These are phyloP conservation scores for Arthromyces matolae DNA, from an alignment of 768 basidiomycete genomes.

Conservation along the genomic window DNA sequence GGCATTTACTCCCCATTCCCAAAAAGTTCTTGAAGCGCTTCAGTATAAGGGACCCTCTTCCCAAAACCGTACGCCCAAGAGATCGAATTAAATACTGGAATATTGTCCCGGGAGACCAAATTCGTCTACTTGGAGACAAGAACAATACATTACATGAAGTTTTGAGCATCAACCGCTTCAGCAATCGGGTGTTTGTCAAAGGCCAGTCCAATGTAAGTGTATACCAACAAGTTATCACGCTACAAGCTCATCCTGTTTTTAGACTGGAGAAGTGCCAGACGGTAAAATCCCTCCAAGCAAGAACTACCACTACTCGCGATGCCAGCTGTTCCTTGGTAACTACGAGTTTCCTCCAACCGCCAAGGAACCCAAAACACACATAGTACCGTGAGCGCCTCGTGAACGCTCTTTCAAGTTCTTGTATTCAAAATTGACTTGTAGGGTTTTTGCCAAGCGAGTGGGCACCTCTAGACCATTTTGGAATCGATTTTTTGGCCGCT, in stretches of 20 bases:
- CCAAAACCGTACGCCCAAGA: conserved; percentile 56
- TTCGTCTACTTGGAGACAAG: conserved; percentile 66
- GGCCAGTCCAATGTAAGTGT: conserved; percentile 35
- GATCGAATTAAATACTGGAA: conserved; percentile 87
- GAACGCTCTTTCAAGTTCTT: not conserved
- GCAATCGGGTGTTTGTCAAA: conserved; percentile 61
- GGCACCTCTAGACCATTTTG: conserved; percentile 59
- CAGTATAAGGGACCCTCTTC: conserved; percentile 39
- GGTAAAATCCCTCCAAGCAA: conserved; percentile 35
- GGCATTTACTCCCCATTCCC: conserved; percentile 62
- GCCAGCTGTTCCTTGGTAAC: conserved; percentile 74
- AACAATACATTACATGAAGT: conserved; percentile 64
- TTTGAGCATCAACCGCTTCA: conserved; percentile 66
- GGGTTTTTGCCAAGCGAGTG: conserved; percentile 76
- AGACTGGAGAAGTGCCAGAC: conserved; percentile 22
- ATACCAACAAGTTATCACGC: too few species aligned
- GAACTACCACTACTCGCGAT: conserved; percentile 72
- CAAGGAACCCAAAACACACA: conserved; percentile 31
- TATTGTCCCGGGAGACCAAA: conserved; percentile 78
- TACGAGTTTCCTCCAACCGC: conserved; percentile 52
- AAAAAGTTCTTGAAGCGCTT: conserved; percentile 45
- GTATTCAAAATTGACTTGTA: conserved; percentile 26
- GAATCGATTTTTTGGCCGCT: conserved; percentile 51
- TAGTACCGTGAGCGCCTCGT: conserved; percentile 43
- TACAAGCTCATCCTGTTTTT: conserved; percentile 4